These are phyloP conservation scores for Paramarasmius palmivorus DNA, from an alignment of 1,284 basidiomycete species.

Conservation along the genomic window DNA sequence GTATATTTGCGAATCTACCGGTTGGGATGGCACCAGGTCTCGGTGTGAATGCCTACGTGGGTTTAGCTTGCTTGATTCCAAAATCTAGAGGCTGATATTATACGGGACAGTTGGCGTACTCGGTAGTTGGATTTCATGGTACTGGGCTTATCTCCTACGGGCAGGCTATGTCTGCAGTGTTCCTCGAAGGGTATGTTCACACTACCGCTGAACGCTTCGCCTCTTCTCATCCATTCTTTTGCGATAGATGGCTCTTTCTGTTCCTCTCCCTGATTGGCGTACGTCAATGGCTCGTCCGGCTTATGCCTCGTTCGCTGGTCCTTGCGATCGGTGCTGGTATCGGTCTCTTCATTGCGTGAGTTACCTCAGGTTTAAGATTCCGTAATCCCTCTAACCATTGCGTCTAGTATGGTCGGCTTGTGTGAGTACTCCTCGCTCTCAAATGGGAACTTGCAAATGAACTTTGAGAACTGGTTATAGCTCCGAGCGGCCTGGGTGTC, in stretches of 20 bases:
- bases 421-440: slow-evolving; percentile 37
- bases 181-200: slow-evolving; percentile 71
- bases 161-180: slow-evolving; percentile 87
- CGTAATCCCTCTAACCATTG: slow-evolving; percentile 13
- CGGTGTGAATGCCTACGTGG: slow-evolving; percentile 81
- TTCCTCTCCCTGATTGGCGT: slow-evolving; percentile 81
- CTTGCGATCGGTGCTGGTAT: slow-evolving; percentile 87
- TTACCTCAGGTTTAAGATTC: slow-evolving; percentile 17
- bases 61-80: slow-evolving; percentile 29
- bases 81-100: neutral
- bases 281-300: slow-evolving; percentile 87
- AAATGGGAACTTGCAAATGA: neutral
- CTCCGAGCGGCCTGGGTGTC: slow-evolving; percentile 70
- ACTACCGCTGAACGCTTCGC: neutral
- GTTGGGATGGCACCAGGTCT: slow-evolving; percentile 83
- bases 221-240: slow-evolving; percentile 8
- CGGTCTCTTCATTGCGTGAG: slow-evolving; percentile 80
- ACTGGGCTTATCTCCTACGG: slow-evolving; percentile 72
- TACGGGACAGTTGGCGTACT: slow-evolving; percentile 76
- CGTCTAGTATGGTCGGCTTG: slow-evolving; percentile 62
- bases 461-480: slow-evolving; percentile 27
- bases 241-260: slow-evolving; percentile 85
- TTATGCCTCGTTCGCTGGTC: slow-evolving; percentile 86
- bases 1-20: slow-evolving; percentile 81
- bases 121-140: slow-evolving; percentile 84